Evolutionary conservation across 495 filamentous ascomycete species (phyloP), one percentile per base, ranked within the genome.

Genomic region (Alectoria sarmentosa): DNA sequence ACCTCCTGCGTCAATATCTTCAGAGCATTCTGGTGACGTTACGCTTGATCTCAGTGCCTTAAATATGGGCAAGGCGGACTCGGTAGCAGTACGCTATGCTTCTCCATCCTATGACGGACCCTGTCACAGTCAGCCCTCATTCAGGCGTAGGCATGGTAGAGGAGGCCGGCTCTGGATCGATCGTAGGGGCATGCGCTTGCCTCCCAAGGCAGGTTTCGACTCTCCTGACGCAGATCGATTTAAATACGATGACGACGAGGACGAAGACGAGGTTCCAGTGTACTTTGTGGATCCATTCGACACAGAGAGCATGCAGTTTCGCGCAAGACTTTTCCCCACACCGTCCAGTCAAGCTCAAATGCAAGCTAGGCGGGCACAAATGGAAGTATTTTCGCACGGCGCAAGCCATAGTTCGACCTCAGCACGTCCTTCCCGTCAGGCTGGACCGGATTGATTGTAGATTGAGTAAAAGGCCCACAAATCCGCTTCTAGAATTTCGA

Each of bases 81-180:
- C 76, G 44, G 71, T 81, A 46, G 72, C 77, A 62, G 75, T 82
- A 55, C 78, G 76, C 63, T 82, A 84, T 69, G 78, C 78, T 61
- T 76, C 82, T 48, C 75, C 76, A 32, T 75, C 77, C 23, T 69
- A 70, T 60, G 73, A 73, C 38, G 70, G 71, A 65, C 58, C 76
- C 68, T 60, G 73, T 73, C 54, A 71, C 84, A 60, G 71, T 77
- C 67, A 78, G 74, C 84, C 84, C 59, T 85, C 80, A 26, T 92
- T 85, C 77, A 83, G 84, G 69, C 81, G 84, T 73, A 82, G 84
- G 74, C 82, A 88, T 66, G 91, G 91, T 41, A 87, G 91, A 66
- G 82, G 90, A 63, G 88, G 89, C 67, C 86, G 91, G 42, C 72
- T 96, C 64, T 86, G 88, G 79, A 90, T 96, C 49, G 91, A 96